Conservation (phyloP, 108 stramenopile genomes). For the Skeletonema menzelii region DNA sequence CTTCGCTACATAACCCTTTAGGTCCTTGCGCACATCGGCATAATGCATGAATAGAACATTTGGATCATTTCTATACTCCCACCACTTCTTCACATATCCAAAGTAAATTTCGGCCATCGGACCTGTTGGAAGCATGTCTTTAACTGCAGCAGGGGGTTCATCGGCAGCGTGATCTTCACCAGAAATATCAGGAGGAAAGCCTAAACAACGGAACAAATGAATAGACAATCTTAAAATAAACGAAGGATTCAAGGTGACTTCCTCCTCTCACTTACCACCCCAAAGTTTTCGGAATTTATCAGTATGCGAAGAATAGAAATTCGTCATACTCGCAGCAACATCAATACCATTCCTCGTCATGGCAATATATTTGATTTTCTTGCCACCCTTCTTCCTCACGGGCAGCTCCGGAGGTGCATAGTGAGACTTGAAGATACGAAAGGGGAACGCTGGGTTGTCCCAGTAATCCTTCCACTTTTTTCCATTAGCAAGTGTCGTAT, state of each 20-base stretch:
- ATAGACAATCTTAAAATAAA: not conserved
- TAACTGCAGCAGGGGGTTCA: constrained; percentile 24
- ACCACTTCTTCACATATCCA: constrained; percentile 48
- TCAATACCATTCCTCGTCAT: constrained; percentile 51
- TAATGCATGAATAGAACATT: constrained; percentile 56
- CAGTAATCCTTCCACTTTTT: constrained; percentile 34
- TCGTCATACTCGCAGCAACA: constrained; percentile 30
- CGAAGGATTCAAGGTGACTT: not conserved
- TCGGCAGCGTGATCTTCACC: constrained; percentile 1
- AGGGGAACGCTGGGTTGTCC: constrained; percentile 50
- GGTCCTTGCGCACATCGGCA: constrained; percentile 38
- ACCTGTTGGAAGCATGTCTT: constrained; percentile 39
- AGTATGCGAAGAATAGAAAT: constrained; percentile 39
- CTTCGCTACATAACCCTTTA: constrained; percentile 30
- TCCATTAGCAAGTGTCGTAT: constrained; percentile 34
- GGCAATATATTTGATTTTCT: constrained; percentile 51
- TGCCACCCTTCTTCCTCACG: constrained; percentile 25
- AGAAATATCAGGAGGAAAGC: constrained; percentile 40
- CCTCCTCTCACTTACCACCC: constrained; percentile 32
- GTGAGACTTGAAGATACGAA: constrained; percentile 56
- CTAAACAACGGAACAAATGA: not conserved
- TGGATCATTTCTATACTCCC: constrained; percentile 37
- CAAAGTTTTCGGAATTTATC: constrained; percentile 39
- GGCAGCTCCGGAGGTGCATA: constrained; percentile 38
- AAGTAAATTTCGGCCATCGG: constrained; percentile 20